Conservation (phyloP, 2,329 filamentous ascomycete genomes). For the Nemania diffusa region DNA sequence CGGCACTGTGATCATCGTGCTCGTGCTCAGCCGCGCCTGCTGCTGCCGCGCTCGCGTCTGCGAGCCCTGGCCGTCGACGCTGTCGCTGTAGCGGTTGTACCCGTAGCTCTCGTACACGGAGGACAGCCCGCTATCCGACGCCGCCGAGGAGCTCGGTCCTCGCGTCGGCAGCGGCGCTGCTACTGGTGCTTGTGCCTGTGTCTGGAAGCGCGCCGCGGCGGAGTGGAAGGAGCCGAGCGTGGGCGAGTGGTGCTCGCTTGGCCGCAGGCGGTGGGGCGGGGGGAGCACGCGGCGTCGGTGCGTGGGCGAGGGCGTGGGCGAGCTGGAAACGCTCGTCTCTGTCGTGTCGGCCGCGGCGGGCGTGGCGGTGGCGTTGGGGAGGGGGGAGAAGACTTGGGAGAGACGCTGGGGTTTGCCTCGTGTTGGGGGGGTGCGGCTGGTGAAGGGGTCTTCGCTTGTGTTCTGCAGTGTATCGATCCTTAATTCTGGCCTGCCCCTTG, state of each 20-base stretch:
- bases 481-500: slow-evolving; percentile 30
- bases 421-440: slow-evolving; percentile 27
- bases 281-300: slow-evolving; percentile 37
- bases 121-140: slow-evolving; percentile 45
- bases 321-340: too few relatives aligned
- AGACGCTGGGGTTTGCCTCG: slow-evolving; percentile 38
- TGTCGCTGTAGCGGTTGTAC: slow-evolving; percentile 34
- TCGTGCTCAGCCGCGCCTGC: slow-evolving; percentile 26
- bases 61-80: too few relatives aligned
- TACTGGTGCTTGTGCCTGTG: too few relatives aligned
- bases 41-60: slow-evolving; percentile 19
- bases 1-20: slow-evolving; percentile 33
- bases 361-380: slow-evolving; percentile 32
- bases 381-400: slow-evolving; percentile 45
- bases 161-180: slow-evolving; percentile 36
- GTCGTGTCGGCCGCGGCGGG: not conserved
- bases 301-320: slow-evolving; percentile 41
- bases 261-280: slow-evolving; percentile 41
- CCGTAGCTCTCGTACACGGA: slow-evolving; percentile 48
- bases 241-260: slow-evolving; percentile 41
- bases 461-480: slow-evolving; percentile 32
- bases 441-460: slow-evolving; percentile 46
- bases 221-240: slow-evolving; percentile 30
- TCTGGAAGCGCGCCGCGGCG: too few relatives aligned
- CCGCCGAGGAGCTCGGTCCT: slow-evolving; percentile 31